Evolutionary conservation across 106 monocot species (phyloP).

Genomic region (Dioscorea alata): DNA sequence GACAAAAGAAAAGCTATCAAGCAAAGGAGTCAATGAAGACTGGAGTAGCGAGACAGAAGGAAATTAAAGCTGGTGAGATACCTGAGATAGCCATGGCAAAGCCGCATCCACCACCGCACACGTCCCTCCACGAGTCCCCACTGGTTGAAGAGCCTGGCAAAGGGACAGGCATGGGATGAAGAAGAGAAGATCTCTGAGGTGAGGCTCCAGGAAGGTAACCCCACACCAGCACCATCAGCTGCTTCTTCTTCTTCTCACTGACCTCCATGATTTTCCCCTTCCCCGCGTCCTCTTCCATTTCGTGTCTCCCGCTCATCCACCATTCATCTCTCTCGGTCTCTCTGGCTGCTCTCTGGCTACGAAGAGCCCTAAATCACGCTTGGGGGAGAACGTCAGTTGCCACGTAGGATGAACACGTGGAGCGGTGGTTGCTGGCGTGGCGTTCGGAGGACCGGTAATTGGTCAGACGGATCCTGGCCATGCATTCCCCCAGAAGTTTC

Average conservation of each 20-base stretch:
- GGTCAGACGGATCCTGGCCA: conserved; percentile 27
- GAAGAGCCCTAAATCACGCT: background rate
- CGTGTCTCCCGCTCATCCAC: conserved; percentile 26
- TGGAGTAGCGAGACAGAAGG: background rate
- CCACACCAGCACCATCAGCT: conserved; percentile 84
- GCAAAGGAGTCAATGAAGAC: background rate
- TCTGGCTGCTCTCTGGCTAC: too few relatives aligned
- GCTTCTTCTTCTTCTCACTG: conserved; percentile 9
- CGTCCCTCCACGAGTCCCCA: conserved; percentile 73
- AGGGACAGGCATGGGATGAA: conserved; percentile 43
- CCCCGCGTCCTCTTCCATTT: conserved; percentile 28
- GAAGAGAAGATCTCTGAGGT: conserved; percentile 72
- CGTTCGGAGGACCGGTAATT: conserved; percentile 14
- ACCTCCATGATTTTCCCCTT: conserved; percentile 4
- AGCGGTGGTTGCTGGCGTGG: conserved; percentile 22
- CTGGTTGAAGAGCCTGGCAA: conserved; percentile 35
- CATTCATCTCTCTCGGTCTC: background rate
- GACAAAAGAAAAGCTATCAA: background rate
- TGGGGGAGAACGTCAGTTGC: conserved; percentile 9
- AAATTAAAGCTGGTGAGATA: background rate
- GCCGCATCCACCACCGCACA: conserved; percentile 87
- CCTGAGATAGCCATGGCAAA: conserved; percentile 93
- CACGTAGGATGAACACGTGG: conserved; percentile 54
- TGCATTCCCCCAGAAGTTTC: conserved; percentile 50
- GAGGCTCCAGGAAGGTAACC: conserved; percentile 88